A percentile compares a stretch with the other conserved stretches of the same genome.
These are phyloP conservation scores for Pseudopyricularia javanii DNA, from an alignment of 2,329 filamentous ascomycete genomes.

Conservation along the genomic window DNA sequence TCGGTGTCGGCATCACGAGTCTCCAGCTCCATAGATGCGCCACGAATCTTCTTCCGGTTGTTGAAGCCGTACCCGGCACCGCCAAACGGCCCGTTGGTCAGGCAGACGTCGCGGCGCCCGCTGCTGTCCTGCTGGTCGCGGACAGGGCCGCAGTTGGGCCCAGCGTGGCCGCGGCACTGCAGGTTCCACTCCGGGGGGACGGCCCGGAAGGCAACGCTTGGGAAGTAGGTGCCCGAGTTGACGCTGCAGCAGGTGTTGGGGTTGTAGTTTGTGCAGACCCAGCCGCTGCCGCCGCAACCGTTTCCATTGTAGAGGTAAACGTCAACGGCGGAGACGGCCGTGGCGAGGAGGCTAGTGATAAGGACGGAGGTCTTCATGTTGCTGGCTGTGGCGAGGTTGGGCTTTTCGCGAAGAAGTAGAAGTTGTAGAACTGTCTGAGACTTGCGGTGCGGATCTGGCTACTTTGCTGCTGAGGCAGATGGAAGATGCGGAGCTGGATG, in stretches of 20 bases:
- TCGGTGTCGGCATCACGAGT: neutral
- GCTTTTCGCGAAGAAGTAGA: neutral
- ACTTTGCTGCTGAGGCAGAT: neutral
- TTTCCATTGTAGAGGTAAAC: neutral
- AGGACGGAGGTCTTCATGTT: neutral
- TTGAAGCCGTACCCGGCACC: slow-evolving; percentile 1
- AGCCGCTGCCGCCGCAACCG: neutral
- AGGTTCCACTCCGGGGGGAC: neutral
- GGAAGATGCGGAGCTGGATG: neutral
- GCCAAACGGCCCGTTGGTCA: neutral
- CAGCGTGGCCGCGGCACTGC: neutral
- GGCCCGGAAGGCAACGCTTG: neutral
- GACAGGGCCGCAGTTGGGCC: neutral
- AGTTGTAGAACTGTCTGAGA: neutral
- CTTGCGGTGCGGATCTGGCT: neutral
- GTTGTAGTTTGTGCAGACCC: neutral
- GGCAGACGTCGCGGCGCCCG: neutral
- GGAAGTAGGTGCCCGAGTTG: neutral
- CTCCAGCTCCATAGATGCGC: neutral
- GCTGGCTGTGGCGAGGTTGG: too few species aligned
- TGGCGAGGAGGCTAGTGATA: neutral
- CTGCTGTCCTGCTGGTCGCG: neutral
- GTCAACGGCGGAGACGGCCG: neutral
- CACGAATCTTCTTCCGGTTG: neutral
- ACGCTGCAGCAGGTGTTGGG: neutral